A percentile compares a stretch with the other conserved stretches of the same genome.
These are phyloP conservation scores for Trifolium subterraneum DNA, from an alignment of 306 rosid species.

Conservation along the genomic window DNA sequence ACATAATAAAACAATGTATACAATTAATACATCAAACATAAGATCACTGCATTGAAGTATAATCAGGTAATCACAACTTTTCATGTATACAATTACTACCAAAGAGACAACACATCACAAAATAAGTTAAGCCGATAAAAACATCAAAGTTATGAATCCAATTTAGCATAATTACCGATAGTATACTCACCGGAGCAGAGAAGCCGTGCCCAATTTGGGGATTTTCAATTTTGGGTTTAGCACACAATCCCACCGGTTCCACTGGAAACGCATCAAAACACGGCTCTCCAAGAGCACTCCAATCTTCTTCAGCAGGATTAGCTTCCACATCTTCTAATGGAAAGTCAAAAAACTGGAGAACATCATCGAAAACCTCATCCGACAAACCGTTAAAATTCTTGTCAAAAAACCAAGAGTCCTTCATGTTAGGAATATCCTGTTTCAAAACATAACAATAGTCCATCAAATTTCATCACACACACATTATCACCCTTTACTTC, in stretches of 20 bases:
- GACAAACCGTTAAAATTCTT: conserved; percentile 57
- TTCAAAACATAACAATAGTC: conserved; percentile 25
- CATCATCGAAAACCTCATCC: conserved; percentile 58
- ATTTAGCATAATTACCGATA: neutral
- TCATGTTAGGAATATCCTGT: conserved; percentile 60
- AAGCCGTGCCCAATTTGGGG: conserved; percentile 42
- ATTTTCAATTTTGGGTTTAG: conserved; percentile 35
- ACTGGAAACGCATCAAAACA: conserved; percentile 53
- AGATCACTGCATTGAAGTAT: conserved; percentile 25
- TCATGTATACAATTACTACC: neutral
- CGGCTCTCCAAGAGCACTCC: conserved; percentile 65
- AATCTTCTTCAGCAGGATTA: conserved; percentile 57
- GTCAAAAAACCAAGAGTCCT: conserved; percentile 60
- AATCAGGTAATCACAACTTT: neutral
- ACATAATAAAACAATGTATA: conserved; percentile 8
- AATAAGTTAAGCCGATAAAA: neutral
- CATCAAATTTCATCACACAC: conserved; percentile 7
- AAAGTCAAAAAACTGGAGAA: conserved; percentile 60
- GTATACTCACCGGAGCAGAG: conserved; percentile 60
- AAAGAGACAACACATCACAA: neutral
- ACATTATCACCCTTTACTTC: conserved; percentile 32
- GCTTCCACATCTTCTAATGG: conserved; percentile 76
- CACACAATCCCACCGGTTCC: conserved; percentile 42
- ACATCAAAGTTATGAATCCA: conserved; percentile 20
- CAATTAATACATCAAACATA: conserved; percentile 26